Evolutionary conservation across 106 monocot species (phyloP).

Genomic region (Gastrodia elata): DNA sequence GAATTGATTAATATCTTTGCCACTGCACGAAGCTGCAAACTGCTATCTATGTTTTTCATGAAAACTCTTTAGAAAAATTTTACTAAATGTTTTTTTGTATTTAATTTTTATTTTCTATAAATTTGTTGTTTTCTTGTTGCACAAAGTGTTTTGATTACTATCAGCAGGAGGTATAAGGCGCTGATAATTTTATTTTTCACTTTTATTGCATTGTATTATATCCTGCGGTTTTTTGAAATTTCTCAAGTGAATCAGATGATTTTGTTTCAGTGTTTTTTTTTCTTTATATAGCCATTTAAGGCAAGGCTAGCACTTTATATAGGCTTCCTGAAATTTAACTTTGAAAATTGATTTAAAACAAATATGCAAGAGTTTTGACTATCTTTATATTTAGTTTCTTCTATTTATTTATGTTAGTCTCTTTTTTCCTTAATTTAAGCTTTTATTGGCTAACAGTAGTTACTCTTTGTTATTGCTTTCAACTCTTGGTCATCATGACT

Average conservation of each 20-base stretch:
- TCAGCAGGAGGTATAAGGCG: neutral
- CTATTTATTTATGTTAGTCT: neutral
- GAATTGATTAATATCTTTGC: neutral
- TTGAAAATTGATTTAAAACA: neutral
- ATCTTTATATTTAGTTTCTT: neutral
- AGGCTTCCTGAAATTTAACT: neutral
- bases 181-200: neutral
- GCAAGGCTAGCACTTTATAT: neutral
- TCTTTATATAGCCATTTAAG: neutral
- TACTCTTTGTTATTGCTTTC: neutral
- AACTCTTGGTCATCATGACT: too few species aligned
- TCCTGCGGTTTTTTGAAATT: neutral
- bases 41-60: neutral
- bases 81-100: neutral
- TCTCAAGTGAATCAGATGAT: neutral
- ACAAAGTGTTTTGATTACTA: neutral
- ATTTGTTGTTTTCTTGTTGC: neutral
- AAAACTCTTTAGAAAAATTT: neutral
- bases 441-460: neutral
- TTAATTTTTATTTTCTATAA: neutral
- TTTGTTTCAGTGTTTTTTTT: neutral
- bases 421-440: neutral
- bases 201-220: neutral
- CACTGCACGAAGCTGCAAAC: neutral
- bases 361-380: neutral